A percentile compares a stretch with the other conserved stretches of the same genome.
Evolutionary conservation across 2,329 filamentous ascomycete genomes (phyloP).

Genomic region (Lomentospora prolificans): DNA sequence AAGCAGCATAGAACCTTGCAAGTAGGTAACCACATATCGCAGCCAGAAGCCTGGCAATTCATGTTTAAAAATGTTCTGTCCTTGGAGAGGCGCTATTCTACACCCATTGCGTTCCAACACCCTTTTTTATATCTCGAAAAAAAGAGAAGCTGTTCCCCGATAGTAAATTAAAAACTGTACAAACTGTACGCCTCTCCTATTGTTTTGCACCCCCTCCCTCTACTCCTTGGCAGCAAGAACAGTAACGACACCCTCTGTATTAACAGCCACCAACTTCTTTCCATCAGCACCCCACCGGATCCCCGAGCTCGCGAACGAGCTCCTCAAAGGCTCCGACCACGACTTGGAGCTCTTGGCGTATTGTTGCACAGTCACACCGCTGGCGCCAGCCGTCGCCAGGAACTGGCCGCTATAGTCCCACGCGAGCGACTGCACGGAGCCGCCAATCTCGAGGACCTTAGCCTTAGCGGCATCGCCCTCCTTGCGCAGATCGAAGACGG

Average conservation of each 20-base stretch:
- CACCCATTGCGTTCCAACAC: slow-evolving; percentile 3
- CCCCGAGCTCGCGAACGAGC: slow-evolving; percentile 61
- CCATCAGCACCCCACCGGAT: slow-evolving; percentile 71
- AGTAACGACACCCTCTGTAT: slow-evolving; percentile 64
- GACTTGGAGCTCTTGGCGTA: slow-evolving; percentile 79
- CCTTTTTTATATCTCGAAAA: neutral
- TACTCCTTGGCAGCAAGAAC: slow-evolving; percentile 51
- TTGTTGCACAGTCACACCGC: slow-evolving; percentile 78
- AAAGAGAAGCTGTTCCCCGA: no score
- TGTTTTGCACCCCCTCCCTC: slow-evolving; percentile 4
- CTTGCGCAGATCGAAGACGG: slow-evolving; percentile 88
- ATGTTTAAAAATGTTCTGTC: slow-evolving; percentile 5
- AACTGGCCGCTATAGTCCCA: slow-evolving; percentile 98
- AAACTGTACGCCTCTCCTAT: neutral
- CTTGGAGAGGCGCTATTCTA: neutral
- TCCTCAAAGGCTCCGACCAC: slow-evolving; percentile 80
- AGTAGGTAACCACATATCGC: no score
- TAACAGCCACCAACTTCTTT: slow-evolving; percentile 64
- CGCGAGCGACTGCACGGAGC: slow-evolving; percentile 61
- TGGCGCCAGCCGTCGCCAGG: slow-evolving; percentile 69
- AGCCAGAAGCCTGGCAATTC: no score
- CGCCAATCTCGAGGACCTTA: slow-evolving; percentile 80
- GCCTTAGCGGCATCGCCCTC: slow-evolving; percentile 70
- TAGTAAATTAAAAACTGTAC: neutral
- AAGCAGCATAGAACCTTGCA: no score